Base-by-base conservation (phyloP, 2,329 filamentous ascomycete genomes). In the Stemphylium lycopersici region DNA sequence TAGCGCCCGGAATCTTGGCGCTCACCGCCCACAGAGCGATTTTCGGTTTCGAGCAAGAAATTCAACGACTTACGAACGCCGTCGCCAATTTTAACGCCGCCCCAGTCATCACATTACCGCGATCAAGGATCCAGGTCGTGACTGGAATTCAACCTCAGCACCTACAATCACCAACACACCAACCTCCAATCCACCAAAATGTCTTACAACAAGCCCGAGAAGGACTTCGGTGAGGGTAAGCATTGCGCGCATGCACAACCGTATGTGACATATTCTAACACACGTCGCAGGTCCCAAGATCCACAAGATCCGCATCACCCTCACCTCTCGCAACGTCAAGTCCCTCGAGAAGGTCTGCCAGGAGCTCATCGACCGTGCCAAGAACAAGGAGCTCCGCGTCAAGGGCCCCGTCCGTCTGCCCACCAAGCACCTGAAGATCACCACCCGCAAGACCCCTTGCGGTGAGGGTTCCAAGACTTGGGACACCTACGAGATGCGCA, bases 401-500 rank as follows among this genome's bases (percentile, higher is more conserved):
- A 98, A 98, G 90, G 93, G 95, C 77, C 92, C 93, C 78, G 93
- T 98, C 81, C 92, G 93, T 77, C 90, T 97, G 75, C 92, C 95
- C 74, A 97, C 93, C 84, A 96, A 97, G 89, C 91, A 87, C 79
- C 87, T 98, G 76, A 91, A 95, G 86, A 87, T 96, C 85, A 91
- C 90, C 79, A 96, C 95, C 85, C 90, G 95, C 78, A 99, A 99
- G 90, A 98, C 95, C 67, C 95, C 95, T 80, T 95, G 90, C 83
- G 95, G 95, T 90, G 95, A 99, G 88, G 95, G 95, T 84, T 96
- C 90, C 82, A 99, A 99, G 91, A 99, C 95, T 78, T 99, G 95
- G 95, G 95, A 98, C 80, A 88, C 86, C 81, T 99, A 85, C 82
- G 93, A 99, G 89, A 96, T 99, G 92, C 90, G 93, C 84, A 96